A percentile compares a stretch with the other conserved stretches of the same genome.
Evolutionary conservation across 805 yeast genomes (phyloP).

Genomic region (Clavispora asparagi): DNA sequence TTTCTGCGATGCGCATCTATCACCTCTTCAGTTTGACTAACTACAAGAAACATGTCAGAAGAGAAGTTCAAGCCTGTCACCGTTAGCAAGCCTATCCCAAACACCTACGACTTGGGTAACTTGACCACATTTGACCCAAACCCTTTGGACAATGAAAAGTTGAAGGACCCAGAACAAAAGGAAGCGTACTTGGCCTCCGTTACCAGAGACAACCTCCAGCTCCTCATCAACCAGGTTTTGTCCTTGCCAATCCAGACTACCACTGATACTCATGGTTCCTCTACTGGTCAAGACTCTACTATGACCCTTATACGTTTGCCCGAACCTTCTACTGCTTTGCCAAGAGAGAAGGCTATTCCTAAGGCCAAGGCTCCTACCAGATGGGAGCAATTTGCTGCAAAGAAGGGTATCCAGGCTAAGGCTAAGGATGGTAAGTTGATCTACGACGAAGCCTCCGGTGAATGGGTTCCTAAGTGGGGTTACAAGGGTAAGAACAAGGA

Average conservation of each 20-base stretch:
- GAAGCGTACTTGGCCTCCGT: conserved; percentile 60
- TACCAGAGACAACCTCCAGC: conserved; percentile 90
- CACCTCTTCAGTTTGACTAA: not conserved
- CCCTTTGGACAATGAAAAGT: conserved; percentile 63
- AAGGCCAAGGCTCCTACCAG: conserved; percentile 87
- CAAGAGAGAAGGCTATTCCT: conserved; percentile 95
- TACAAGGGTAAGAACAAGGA: conserved; percentile 89
- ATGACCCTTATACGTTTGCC: conserved; percentile 85
- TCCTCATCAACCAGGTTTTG: conserved; percentile 82
- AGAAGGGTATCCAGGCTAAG: conserved; percentile 90
- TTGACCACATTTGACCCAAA: conserved; percentile 86
- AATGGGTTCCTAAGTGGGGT: conserved; percentile 99
- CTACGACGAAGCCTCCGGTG: conserved; percentile 81
- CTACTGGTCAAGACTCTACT: conserved; percentile 62
- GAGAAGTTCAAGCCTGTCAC: conserved; percentile 60
- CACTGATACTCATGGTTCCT: conserved; percentile 59
- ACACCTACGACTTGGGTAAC: conserved; percentile 83
- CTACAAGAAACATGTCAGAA: conserved; percentile 13
- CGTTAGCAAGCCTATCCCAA: conserved; percentile 90
- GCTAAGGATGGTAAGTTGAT: conserved; percentile 85
- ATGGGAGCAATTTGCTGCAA: conserved; percentile 96
- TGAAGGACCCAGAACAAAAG: conserved; percentile 49
- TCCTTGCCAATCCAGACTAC: conserved; percentile 87
- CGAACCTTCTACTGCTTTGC: conserved; percentile 72
- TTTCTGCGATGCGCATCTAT: conserved; percentile 16